These are phyloP conservation scores for Triticum urartu DNA, from an alignment of 176 grass and related monocot genomes.

Conservation along the genomic window DNA sequence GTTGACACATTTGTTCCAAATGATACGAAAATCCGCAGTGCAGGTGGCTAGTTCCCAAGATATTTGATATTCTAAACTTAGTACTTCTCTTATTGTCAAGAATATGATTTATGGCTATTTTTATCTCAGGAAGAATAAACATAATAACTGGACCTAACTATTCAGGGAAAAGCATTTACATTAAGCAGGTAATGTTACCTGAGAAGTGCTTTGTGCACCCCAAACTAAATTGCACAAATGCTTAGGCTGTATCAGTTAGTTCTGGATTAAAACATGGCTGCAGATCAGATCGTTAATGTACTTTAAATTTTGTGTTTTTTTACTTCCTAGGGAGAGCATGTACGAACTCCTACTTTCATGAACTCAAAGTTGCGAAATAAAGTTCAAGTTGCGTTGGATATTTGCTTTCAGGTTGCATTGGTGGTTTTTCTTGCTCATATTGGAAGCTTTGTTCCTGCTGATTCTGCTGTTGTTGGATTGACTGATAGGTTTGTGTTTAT, in stretches of 20 bases:
- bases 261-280: not conserved
- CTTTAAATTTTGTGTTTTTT: not conserved
- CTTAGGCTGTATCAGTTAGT: not conserved
- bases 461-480: conserved; percentile 88
- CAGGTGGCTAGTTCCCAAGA: conserved; percentile 45
- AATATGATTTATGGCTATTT: not conserved
- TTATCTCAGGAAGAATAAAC: conserved; percentile 81
- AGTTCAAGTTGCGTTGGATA: conserved; percentile 2
- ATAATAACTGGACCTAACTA: conserved; percentile 98
- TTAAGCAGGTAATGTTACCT: conserved; percentile 77
- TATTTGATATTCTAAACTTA: conserved; percentile 3
- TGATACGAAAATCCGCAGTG: conserved; percentile 65
- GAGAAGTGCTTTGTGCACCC: not conserved
- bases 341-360: not conserved
- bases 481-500: conserved; percentile 66
- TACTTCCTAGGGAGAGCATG: not conserved
- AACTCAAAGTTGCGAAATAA: not conserved
- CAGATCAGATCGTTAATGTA: not conserved
- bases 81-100: not conserved
- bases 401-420: conserved; percentile 84
- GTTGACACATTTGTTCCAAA: conserved; percentile 97
- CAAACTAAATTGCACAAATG: conserved; percentile 1
- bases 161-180: conserved; percentile 97
- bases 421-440: conserved; percentile 97
- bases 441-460: conserved; percentile 98